Conservation (phyloP, 257 asterid species). For the Solanum sparsipilum region DNA sequence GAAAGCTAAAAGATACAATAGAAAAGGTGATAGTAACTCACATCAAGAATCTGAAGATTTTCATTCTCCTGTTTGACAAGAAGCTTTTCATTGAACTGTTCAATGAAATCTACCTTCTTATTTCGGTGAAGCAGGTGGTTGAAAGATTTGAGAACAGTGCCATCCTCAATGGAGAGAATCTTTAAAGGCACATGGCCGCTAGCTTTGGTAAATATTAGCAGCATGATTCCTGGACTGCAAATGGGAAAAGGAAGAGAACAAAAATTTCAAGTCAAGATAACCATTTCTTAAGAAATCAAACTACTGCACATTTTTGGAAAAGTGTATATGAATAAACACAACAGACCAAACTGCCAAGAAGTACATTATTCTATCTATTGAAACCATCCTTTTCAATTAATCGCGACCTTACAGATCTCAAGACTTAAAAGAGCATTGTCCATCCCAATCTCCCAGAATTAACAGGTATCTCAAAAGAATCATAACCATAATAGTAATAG, state of each 20-base stretch:
- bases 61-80: conserved; percentile 43
- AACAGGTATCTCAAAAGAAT: background rate
- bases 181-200: conserved; percentile 71
- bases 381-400: background rate
- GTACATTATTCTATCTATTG: background rate
- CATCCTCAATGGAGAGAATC: conserved; percentile 92
- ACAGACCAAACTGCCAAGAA: background rate
- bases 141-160: conserved; percentile 51
- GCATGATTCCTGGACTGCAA: conserved; percentile 89
- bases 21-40: background rate
- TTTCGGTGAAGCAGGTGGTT: conserved; percentile 16
- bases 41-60: conserved; percentile 22
- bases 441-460: background rate
- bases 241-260: background rate
- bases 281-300: background rate
- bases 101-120: conserved; percentile 20
- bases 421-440: background rate
- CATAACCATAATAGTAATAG: background rate
- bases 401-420: background rate
- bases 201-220: conserved; percentile 61
- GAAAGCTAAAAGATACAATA: background rate
- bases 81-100: conserved; percentile 75
- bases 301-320: background rate
- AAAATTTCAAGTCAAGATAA: background rate
- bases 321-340: background rate